Evolutionary conservation across 768 basidiomycete species (phyloP).

Genomic region (Mycena chlorophos): DNA sequence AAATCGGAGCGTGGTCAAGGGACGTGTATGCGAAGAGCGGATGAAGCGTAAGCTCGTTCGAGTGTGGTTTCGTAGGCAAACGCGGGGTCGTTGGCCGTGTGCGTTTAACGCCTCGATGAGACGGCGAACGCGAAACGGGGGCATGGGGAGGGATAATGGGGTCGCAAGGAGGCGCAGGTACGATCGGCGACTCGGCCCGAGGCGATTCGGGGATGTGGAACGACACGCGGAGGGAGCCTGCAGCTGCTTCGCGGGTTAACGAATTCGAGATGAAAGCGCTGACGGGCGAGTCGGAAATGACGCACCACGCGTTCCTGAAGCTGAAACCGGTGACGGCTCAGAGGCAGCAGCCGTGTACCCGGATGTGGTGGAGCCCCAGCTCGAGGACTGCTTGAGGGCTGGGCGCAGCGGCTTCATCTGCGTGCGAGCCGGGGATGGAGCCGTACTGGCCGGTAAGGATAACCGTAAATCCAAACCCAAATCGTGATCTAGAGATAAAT

Average conservation of each 20-base stretch:
- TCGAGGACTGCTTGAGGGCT: slow-evolving; percentile 20
- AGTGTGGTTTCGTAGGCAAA: too few relatives aligned
- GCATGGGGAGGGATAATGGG: background rate
- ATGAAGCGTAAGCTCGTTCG: too few relatives aligned
- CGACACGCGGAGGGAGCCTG: slow-evolving; percentile 16
- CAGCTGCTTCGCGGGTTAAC: background rate
- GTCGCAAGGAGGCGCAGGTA: background rate
- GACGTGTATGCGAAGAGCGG: slow-evolving; percentile 60
- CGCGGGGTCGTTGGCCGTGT: background rate
- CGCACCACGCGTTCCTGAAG: background rate
- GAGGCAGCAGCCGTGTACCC: background rate
- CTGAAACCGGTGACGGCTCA: slow-evolving; percentile 9
- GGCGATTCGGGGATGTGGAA: slow-evolving; percentile 10
- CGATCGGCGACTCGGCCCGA: slow-evolving; percentile 10
- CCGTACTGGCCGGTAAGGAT: background rate
- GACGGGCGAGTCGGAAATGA: background rate
- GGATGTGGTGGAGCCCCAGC: slow-evolving; percentile 14
- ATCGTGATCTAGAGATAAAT: too few relatives aligned
- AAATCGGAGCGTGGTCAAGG: slow-evolving; percentile 59
- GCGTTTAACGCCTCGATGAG: background rate
- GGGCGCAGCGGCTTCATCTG: slow-evolving; percentile 18
- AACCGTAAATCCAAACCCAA: slow-evolving; percentile 17
- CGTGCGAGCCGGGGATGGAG: background rate
- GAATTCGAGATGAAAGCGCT: background rate
- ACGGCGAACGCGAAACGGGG: background rate